phyloP scores from a whole-genome alignment of 1,284 basidiomycete genomes.

The Vanrija sp. region DNA sequence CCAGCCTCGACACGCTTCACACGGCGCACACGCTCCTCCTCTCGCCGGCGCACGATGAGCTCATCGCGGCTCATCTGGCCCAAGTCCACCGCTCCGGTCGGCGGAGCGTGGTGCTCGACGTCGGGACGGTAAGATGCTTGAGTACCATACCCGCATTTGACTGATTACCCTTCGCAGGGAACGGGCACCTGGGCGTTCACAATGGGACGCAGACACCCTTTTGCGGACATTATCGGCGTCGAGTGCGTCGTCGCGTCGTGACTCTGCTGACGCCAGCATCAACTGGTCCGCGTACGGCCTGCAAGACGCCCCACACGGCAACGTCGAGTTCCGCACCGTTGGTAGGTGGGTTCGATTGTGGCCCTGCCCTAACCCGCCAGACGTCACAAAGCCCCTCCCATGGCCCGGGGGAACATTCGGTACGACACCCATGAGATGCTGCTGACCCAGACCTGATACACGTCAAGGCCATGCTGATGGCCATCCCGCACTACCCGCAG shows the following conservation, averaged over 20 bases:
- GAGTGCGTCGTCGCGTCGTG: conserved; percentile 25
- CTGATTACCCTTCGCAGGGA: conserved; percentile 2
- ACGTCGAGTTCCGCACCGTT: conserved; percentile 37
- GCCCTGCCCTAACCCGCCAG: conserved; percentile 7
- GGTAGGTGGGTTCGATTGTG: conserved; percentile 25
- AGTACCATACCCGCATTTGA: neutral
- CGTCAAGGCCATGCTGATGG: conserved; percentile 35
- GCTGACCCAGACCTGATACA: conserved; percentile 43
- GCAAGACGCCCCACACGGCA: conserved; percentile 23
- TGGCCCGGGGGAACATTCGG: conserved; percentile 29
- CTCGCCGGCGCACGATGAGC: conserved; percentile 24
- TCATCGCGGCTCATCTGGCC: conserved; percentile 26
- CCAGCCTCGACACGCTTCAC: conserved; percentile 25
- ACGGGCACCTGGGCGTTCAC: conserved; percentile 32
- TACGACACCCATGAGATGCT: neutral
- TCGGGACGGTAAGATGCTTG: conserved; percentile 34
- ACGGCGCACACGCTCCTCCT: conserved; percentile 23
- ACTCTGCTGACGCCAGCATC: conserved; percentile 17
- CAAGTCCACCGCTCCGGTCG: conserved; percentile 29
- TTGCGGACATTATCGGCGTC: conserved; percentile 33
- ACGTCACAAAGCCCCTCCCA: conserved; percentile 28
- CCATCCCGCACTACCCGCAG: conserved; percentile 30
- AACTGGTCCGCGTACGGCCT: conserved; percentile 26
- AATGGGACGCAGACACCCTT: conserved; percentile 29
- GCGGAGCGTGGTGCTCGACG: conserved; percentile 35